Percentiles rank a stretch among this genome's conserved stretches.
Evolutionary conservation across 2,329 filamentous ascomycete genomes (phyloP).

Genomic region (Lojkania enalia): DNA sequence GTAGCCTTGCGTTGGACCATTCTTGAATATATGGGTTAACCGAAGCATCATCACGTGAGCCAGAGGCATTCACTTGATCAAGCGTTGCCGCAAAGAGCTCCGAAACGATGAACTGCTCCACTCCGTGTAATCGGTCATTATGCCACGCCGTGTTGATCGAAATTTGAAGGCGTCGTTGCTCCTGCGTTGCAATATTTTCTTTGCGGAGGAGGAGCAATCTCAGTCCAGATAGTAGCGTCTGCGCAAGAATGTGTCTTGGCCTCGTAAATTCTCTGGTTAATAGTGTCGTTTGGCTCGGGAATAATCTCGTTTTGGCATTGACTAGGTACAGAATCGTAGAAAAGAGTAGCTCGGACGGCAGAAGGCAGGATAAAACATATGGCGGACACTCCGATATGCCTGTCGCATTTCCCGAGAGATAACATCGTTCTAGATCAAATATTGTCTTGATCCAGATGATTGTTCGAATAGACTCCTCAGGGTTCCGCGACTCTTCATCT

Average conservation of each 20-base stretch:
- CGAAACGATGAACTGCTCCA: constrained; percentile 38
- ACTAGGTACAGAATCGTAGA: constrained; percentile 42
- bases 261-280: constrained; percentile 27
- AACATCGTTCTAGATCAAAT: constrained; percentile 42
- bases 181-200: constrained; percentile 27
- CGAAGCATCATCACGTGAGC: constrained; percentile 13
- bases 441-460: constrained; percentile 44
- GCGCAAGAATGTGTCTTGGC: constrained; percentile 23
- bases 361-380: constrained; percentile 32
- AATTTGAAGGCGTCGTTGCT: constrained; percentile 33
- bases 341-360: constrained; percentile 37
- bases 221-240: constrained; percentile 39
- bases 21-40: constrained; percentile 20
- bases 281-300: constrained; percentile 31
- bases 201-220: constrained; percentile 39
- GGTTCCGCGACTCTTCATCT: constrained; percentile 23
- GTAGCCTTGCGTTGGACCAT: constrained; percentile 27
- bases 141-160: constrained; percentile 41
- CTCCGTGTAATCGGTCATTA: constrained; percentile 34
- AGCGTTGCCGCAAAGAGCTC: constrained; percentile 36
- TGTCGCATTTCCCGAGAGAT: constrained; percentile 32
- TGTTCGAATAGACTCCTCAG: constrained; percentile 29
- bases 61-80: constrained; percentile 24
- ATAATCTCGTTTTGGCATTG: constrained; percentile 35
- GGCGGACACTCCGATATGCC: constrained; percentile 34